Evolutionary conservation across 164 flowering plant species (phyloP).

Genomic region (Amborella trichopoda): DNA sequence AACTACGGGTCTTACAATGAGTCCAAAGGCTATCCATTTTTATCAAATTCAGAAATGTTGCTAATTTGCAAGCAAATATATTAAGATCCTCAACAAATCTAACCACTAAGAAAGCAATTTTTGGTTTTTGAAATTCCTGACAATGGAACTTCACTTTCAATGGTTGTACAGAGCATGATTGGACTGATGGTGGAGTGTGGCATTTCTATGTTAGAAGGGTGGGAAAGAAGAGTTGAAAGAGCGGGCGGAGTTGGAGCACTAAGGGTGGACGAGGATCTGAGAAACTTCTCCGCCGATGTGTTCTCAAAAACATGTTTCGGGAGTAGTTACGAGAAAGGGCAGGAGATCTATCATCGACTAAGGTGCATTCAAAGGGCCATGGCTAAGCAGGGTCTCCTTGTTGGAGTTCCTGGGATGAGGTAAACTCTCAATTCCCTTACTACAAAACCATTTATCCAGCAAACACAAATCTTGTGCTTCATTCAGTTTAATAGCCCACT

Average conservation of each 20-base stretch:
- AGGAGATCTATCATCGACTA: conserved; percentile 14
- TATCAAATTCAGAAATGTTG: too few relatives aligned
- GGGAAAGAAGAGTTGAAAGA: conserved; percentile 20
- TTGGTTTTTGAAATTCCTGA: too few relatives aligned
- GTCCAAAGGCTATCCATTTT: too few relatives aligned
- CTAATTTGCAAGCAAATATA: too few relatives aligned
- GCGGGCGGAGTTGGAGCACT: conserved; percentile 23
- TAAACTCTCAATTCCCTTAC: background rate
- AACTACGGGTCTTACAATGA: too few relatives aligned
- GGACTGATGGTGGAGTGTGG: conserved; percentile 25
- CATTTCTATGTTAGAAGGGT: conserved; percentile 16
- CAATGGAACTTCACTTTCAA: too few relatives aligned
- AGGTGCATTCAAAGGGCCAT: conserved; percentile 15
- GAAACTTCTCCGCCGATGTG: conserved; percentile 23
- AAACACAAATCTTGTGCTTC: too few relatives aligned
- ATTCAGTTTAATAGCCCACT: background rate
- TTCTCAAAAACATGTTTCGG: conserved; percentile 24
- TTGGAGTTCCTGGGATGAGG: conserved; percentile 27
- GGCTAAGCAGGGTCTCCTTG: conserved; percentile 10
- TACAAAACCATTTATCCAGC: background rate
- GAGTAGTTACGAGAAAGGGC: conserved; percentile 14
- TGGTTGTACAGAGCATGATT: conserved; percentile 39
- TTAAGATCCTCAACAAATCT: too few relatives aligned
- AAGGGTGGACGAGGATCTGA: conserved; percentile 22
- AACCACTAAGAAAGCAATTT: too few relatives aligned